phyloP scores from a whole-genome alignment of 805 yeast species.

The Candida michaelii region DNA sequence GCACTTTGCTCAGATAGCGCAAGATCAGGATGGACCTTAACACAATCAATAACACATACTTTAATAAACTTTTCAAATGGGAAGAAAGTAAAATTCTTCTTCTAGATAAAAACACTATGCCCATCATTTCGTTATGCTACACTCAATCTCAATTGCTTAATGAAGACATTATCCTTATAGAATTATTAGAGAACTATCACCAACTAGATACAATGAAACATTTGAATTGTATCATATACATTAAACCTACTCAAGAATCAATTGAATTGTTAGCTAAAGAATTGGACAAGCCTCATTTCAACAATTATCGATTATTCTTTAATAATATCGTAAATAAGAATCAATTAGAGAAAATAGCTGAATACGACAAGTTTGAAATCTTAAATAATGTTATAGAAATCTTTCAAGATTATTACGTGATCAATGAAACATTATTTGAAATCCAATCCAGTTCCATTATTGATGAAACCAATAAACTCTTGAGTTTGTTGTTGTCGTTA shows the following conservation, averaged over 20 bases:
- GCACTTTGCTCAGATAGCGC: not conserved
- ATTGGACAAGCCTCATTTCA: slow-evolving; percentile 74
- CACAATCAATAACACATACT: slow-evolving; percentile 30
- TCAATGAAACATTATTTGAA: slow-evolving; percentile 65
- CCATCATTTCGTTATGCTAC: slow-evolving; percentile 82
- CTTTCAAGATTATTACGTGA: slow-evolving; percentile 77
- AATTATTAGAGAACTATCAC: slow-evolving; percentile 55
- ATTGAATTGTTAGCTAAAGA: slow-evolving; percentile 64
- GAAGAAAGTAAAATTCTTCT: slow-evolving; percentile 52
- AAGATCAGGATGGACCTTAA: slow-evolving; percentile 19
- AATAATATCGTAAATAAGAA: slow-evolving; percentile 73
- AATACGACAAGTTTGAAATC: slow-evolving; percentile 82
- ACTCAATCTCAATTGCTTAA: slow-evolving; percentile 83
- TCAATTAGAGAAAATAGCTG: slow-evolving; percentile 84
- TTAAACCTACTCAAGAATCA: slow-evolving; percentile 69
- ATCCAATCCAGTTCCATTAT: slow-evolving; percentile 24
- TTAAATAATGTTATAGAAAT: slow-evolving; percentile 76
- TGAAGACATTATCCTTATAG: slow-evolving; percentile 83
- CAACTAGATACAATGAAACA: slow-evolving; percentile 63
- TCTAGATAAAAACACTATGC: slow-evolving; percentile 76
- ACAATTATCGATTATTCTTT: slow-evolving; percentile 74
- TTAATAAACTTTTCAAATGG: slow-evolving; percentile 26
- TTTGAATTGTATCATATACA: slow-evolving; percentile 74
- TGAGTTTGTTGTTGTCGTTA: slow-evolving; percentile 65
- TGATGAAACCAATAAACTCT: slow-evolving; percentile 40